Evolutionary conservation across 768 basidiomycete species (phyloP), one percentile per base, ranked within the genome.

Genomic region (Suillus spraguei): DNA sequence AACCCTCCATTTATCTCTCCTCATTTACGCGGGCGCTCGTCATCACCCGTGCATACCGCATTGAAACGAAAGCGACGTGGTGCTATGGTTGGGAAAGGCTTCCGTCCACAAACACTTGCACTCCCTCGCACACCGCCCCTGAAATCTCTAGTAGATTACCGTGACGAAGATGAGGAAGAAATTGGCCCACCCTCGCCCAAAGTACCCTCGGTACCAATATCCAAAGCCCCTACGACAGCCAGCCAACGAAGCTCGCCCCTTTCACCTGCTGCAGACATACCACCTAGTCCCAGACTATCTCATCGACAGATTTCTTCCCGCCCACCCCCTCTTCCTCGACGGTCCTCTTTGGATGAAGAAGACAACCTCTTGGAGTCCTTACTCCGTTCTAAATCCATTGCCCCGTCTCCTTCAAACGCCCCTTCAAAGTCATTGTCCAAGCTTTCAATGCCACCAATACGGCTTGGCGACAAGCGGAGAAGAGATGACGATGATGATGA

Each of bases 101-200:
- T 83, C 61, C 80, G 83, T 20, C 72, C 81, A 77, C 62, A 82
- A 78, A 38, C 72, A 54, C 68, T 71, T 64, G 67, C 75, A 6
- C 70, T 77, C 7, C 76, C 85, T 60, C 83, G 83, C 54, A 79
- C 83, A 6, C 86, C 86, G 28, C 77, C 82, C 28, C 76, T 91
- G 13, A 81, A 82, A 28, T 79, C 84, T n/a, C 79, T 94, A 59
- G 83, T 91, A 36, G 92, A 92, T 70, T 94, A 94, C 71, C 86
- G 80, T 24, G 92, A 91, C 33, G 91, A 93, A 52, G 90, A 90
- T 22, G 88, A 90, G 49, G 85, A 85, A 24, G 79, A 77, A 28
- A 62, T 69, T 8, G 66, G 64, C 22, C 68, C 67, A 5, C 49
- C 65, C 1, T 54, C 69, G 5, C 65, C 69, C 28, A 67, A 59